These are phyloP conservation scores for Oldenlandia corymbosa DNA, from an alignment of 257 asterid genomes.

Conservation along the genomic window DNA sequence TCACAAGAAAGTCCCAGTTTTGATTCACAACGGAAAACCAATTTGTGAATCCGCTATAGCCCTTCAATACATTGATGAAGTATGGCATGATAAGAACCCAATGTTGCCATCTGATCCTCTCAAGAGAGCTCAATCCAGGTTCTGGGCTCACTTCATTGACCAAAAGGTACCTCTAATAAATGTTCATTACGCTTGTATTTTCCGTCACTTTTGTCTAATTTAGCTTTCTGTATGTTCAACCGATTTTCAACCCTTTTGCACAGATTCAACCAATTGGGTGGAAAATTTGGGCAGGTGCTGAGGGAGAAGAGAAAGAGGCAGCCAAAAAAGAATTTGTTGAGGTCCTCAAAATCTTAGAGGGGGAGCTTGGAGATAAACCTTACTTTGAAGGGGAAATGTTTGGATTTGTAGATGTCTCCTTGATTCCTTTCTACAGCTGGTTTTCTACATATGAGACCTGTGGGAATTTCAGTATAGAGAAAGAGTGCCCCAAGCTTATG, in stretches of 20 bases:
- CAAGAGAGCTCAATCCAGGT: slow-evolving; percentile 9
- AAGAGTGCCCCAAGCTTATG: slow-evolving; percentile 9
- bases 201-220: not conserved
- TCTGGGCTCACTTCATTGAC: slow-evolving; percentile 7
- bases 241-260: not conserved
- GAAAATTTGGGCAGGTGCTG: slow-evolving; percentile 7
- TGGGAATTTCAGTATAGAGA: slow-evolving; percentile 3
- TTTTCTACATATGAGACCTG: slow-evolving; percentile 2
- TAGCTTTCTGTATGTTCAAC: too few species aligned
- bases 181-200: not conserved
- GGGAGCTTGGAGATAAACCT: not conserved
- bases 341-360: not conserved
- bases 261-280: slow-evolving; percentile 3
- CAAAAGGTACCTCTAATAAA: not conserved
- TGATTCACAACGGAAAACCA: slow-evolving; percentile 7
- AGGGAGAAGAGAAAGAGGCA: slow-evolving; percentile 9
- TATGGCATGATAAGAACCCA: slow-evolving; percentile 1
- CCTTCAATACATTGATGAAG: slow-evolving; percentile 4
- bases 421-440: slow-evolving; percentile 3
- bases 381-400: slow-evolving; percentile 3
- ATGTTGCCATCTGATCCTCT: slow-evolving; percentile 7
- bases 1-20: not conserved
- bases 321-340: not conserved
- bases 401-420: not conserved
- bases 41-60: not conserved